Percentiles rank a stretch among this genome's conserved stretches.
These are phyloP conservation scores for Naematelia aurantialba DNA, from an alignment of 768 basidiomycete species.

Conservation along the genomic window DNA sequence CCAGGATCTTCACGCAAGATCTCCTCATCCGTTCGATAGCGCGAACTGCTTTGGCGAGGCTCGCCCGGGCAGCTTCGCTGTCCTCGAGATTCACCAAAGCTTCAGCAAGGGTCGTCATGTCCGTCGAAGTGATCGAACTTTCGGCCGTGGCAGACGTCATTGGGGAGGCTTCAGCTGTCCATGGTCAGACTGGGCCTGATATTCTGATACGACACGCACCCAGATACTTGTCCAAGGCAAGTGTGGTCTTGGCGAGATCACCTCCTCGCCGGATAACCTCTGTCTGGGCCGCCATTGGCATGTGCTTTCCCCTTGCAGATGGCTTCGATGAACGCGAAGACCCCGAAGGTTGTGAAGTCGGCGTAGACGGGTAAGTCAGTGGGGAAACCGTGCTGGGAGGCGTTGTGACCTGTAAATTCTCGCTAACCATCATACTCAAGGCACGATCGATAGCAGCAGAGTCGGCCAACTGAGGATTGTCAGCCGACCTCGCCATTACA, in stretches of 20 bases:
- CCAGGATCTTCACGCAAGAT: slow-evolving; percentile 14
- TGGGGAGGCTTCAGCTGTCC: neutral
- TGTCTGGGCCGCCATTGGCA: neutral
- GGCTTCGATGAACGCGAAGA: neutral
- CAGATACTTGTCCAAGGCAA: slow-evolving; percentile 16
- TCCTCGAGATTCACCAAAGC: slow-evolving; percentile 12
- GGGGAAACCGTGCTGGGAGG: neutral
- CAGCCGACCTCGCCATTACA: neutral
- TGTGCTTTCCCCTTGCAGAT: neutral
- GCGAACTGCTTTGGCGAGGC: slow-evolving; percentile 26
- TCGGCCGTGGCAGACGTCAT: neutral
- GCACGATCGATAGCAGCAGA: slow-evolving; percentile 28
- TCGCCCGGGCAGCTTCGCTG: slow-evolving; percentile 3
- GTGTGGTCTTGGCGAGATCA: slow-evolving; percentile 18
- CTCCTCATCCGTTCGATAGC: slow-evolving; percentile 28
- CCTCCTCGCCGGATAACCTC: slow-evolving; percentile 9
- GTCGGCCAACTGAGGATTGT: slow-evolving; percentile 20
- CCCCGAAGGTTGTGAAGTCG: neutral
- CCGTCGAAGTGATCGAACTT: neutral
- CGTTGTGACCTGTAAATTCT: slow-evolving; percentile 1
- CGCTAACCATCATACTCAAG: slow-evolving; percentile 20
- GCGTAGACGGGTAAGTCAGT: neutral
- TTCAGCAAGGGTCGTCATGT: slow-evolving; percentile 8
- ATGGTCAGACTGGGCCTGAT: neutral
- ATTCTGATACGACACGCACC: slow-evolving; percentile 5